A percentile compares a stretch with the other conserved stretches of the same genome.
Evolutionary conservation across 2,329 filamentous ascomycete genomes (phyloP).

Genomic region (Acrocalymma vagum): DNA sequence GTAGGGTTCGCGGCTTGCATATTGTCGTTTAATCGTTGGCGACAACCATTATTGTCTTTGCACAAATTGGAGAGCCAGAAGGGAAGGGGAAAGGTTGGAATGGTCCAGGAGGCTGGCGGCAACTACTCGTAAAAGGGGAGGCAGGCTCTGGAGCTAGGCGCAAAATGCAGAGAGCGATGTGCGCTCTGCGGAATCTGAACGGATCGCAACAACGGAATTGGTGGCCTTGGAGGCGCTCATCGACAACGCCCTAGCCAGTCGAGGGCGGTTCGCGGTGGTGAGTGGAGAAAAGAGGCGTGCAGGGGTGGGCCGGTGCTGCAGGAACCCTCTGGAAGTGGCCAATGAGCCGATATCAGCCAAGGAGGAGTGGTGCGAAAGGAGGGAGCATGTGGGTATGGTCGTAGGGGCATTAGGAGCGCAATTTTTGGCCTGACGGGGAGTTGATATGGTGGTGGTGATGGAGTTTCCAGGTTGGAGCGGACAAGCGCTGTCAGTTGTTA

Average conservation of each 20-base stretch:
- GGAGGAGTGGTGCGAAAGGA: constrained; percentile 3
- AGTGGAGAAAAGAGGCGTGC: constrained; percentile 26
- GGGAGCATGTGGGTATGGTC: constrained; percentile 7
- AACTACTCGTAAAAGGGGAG: constrained; percentile 43
- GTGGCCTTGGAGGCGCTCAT: constrained; percentile 30
- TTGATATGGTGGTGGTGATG: constrained; percentile 1
- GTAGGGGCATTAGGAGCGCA: not conserved
- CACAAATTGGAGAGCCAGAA: constrained; percentile 41
- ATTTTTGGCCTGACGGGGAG: not conserved
- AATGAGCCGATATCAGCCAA: constrained; percentile 19
- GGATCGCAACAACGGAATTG: constrained; percentile 41
- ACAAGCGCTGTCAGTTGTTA: constrained; percentile 3
- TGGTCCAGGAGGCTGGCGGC: constrained; percentile 29
- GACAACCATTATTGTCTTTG: constrained; percentile 43
- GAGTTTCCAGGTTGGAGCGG: constrained; percentile 1
- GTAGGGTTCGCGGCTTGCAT: constrained; percentile 38
- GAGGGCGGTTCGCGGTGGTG: constrained; percentile 31
- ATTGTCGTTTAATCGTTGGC: constrained; percentile 33
- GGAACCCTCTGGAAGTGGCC: constrained; percentile 26
- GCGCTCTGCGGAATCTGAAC: constrained; percentile 31
- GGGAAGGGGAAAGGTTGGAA: constrained; percentile 28
- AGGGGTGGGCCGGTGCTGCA: constrained; percentile 31
- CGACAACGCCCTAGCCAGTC: constrained; percentile 13
- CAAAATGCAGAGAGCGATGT: constrained; percentile 31
- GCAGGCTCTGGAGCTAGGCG: constrained; percentile 29